A percentile compares a stretch with the other conserved stretches of the same genome.
These are phyloP conservation scores for Pichia ethanolica DNA, from an alignment of 805 yeast genomes.

Conservation along the genomic window DNA sequence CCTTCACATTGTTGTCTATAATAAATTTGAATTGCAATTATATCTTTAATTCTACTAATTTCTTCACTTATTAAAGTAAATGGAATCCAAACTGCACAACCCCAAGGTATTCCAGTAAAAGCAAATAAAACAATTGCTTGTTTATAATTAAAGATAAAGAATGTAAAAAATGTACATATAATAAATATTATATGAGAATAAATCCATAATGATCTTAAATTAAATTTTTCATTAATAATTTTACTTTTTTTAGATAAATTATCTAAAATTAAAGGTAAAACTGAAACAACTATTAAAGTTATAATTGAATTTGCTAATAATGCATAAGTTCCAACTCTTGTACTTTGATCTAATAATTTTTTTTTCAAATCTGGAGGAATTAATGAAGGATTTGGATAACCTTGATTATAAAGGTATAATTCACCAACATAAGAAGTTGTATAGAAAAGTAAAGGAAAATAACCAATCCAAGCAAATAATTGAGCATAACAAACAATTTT, in stretches of 20 bases:
- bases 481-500: slow-evolving; percentile 47
- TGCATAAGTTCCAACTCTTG: slow-evolving; percentile 47
- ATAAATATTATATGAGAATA: slow-evolving; percentile 44
- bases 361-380: slow-evolving; percentile 33
- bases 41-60: slow-evolving; percentile 43
- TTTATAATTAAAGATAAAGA: slow-evolving; percentile 33
- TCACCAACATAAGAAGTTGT: slow-evolving; percentile 62
- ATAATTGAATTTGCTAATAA: slow-evolving; percentile 42
- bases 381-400: slow-evolving; percentile 31
- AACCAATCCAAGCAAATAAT: slow-evolving; percentile 62
- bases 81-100: slow-evolving; percentile 60
- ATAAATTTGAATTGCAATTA: slow-evolving; percentile 29
- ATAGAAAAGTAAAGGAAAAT: slow-evolving; percentile 58
- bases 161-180: slow-evolving; percentile 39
- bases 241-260: background rate
- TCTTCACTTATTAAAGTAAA: slow-evolving; percentile 55
- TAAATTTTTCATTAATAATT: slow-evolving; percentile 7
- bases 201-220: slow-evolving; percentile 41
- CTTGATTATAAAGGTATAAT: slow-evolving; percentile 37
- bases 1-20: slow-evolving; percentile 12
- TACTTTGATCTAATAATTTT: slow-evolving; percentile 36
- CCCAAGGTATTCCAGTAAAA: slow-evolving; percentile 56
- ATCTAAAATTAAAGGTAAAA: slow-evolving; percentile 37
- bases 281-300: slow-evolving; percentile 36
- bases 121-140: slow-evolving; percentile 44